Base-by-base conservation (phyloP, 225 moss, liverwort and hornwort species). In the Bryum argenteum region DNA sequence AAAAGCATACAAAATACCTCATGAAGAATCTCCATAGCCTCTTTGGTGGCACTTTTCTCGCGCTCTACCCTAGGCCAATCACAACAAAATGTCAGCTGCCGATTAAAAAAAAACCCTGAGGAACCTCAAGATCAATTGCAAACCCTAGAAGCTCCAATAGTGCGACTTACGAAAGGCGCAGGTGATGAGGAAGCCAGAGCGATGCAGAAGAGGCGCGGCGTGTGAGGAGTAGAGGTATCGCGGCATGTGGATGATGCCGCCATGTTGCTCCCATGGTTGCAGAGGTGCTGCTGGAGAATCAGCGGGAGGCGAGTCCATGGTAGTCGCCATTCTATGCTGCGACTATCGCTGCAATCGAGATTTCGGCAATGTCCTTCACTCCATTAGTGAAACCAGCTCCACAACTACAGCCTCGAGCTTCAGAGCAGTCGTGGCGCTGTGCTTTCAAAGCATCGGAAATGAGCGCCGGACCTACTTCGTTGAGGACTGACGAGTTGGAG, bases 1-100 rank as follows among this genome's bases (percentile, higher is more conserved):
- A 2, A 56, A 76, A 9, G 14, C 21, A 58, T 12, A 4, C 13
- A 58, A 60, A 69, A 38, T 1, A 94, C 94, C 95, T 93, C 83
- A 26, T 78, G 84, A 61, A 91, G 87, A 20, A 96, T 76, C 22
- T 80, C 79, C 65, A 96, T 77, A 39, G 84, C 87, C 77, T 96
- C 96, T 63, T 96, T 96, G 53, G 96, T 96, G 67, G 96, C 93
- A 70, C 96, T 96, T 75, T 96, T 96, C 88, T 96, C 96, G 72
- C 96, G 87, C 77, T 85, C 92, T 95, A 86, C 65, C 79, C 83
- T 73, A 78, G 60, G 79, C 78, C 85, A 85, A 47, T 48, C 48
- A 15, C 7, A n/a, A n/a, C n/a, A n/a, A n/a, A 15, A 48, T 48
- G 48, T 48, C 8, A 48, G 48, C 48, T 17, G 48, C 48, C 17